Evolutionary conservation across 306 rosid genomes (phyloP).

Genomic region (Casuarina cunninghamiana): DNA sequence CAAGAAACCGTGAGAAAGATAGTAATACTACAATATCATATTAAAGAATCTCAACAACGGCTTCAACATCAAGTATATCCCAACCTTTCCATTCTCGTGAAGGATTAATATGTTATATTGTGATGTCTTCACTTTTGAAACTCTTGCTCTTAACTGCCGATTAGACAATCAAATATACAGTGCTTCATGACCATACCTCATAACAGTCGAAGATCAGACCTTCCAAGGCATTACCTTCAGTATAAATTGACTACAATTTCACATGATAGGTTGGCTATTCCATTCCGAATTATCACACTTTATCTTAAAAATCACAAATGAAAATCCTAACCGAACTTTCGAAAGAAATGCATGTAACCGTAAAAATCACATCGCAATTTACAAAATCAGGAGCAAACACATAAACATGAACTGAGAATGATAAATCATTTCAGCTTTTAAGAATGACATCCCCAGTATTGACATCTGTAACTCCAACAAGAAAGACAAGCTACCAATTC

Average conservation of each 20-base stretch:
- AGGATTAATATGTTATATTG: constrained; percentile 4
- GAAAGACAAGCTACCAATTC: constrained; percentile 10
- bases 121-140: not conserved
- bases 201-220: not conserved
- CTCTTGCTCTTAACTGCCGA: not conserved
- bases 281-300: not conserved
- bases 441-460: not conserved
- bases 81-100: not conserved
- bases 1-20: constrained; percentile 13
- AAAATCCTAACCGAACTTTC: not conserved
- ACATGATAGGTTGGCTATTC: not conserved
- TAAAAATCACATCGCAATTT: not conserved
- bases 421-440: not conserved
- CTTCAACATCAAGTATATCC: constrained; percentile 6
- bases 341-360: not conserved
- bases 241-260: not conserved
- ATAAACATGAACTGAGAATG: not conserved
- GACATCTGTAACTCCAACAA: not conserved
- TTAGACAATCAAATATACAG: not conserved
- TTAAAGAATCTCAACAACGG: constrained; percentile 17
- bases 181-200: not conserved
- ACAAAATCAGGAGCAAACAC: not conserved
- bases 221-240: not conserved
- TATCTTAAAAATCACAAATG: not conserved
- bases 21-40: not conserved